Evolutionary conservation across 2,329 filamentous ascomycete species (phyloP).

Genomic region (Teratosphaeria epicoccoides): DNA sequence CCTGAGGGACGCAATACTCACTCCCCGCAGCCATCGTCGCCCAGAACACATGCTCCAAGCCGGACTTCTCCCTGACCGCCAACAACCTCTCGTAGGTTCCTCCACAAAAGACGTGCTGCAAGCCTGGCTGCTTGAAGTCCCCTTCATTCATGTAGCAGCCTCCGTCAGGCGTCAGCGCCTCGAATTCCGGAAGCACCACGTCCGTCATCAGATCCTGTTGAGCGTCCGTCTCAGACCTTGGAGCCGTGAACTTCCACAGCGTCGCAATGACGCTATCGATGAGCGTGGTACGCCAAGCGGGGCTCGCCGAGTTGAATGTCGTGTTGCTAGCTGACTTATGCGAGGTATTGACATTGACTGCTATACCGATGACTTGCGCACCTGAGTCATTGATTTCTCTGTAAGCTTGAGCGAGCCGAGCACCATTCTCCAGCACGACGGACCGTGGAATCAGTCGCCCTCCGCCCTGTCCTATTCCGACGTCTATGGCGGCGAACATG

Average conservation of each 20-base stretch:
- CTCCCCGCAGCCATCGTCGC: slow-evolving; percentile 30
- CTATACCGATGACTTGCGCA: slow-evolving; percentile 29
- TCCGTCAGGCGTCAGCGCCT: slow-evolving; percentile 29
- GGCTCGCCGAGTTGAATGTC: slow-evolving; percentile 20
- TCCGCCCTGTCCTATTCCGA: slow-evolving; percentile 21
- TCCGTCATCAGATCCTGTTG: slow-evolving; percentile 31
- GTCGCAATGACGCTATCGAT: slow-evolving; percentile 29
- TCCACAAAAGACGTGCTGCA: slow-evolving; percentile 34
- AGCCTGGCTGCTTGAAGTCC: slow-evolving; percentile 32
- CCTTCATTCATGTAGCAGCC: slow-evolving; percentile 36
- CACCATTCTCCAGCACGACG: slow-evolving; percentile 25
- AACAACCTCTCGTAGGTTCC: slow-evolving; percentile 29
- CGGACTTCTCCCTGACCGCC: slow-evolving; percentile 32
- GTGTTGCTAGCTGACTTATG: too few relatives aligned
- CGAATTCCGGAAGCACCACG: slow-evolving; percentile 29
- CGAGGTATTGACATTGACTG: slow-evolving; percentile 24
- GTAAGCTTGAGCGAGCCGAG: slow-evolving; percentile 23
- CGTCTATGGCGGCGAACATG: slow-evolving; percentile 24
- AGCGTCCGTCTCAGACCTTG: slow-evolving; percentile 27
- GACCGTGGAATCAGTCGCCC: slow-evolving; percentile 27
- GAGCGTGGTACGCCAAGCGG: slow-evolving; percentile 29
- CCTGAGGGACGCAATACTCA: slow-evolving; percentile 24
- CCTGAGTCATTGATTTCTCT: slow-evolving; percentile 28
- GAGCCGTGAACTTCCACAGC: slow-evolving; percentile 30
- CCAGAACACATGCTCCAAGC: slow-evolving; percentile 33